phyloP scores from a whole-genome alignment of 176 grass and related monocot genomes.

The Otatea glauca region DNA sequence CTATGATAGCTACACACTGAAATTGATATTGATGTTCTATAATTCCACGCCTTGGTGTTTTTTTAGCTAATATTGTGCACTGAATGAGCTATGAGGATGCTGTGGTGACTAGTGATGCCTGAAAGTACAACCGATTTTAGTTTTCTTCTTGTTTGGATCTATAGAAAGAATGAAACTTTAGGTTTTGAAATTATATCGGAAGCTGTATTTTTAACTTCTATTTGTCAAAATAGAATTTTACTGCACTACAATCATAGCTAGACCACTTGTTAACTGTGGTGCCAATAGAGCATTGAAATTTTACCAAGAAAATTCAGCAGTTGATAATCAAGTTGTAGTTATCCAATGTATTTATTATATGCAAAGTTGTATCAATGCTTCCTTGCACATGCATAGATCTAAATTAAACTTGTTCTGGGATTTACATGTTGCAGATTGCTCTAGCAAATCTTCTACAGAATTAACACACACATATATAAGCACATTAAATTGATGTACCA shows the following conservation, averaged over 20 bases:
- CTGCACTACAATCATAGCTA: background rate
- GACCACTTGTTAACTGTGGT: background rate
- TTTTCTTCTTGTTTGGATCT: background rate
- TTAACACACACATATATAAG: background rate
- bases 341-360: conserved; percentile 21
- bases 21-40: background rate
- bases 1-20: background rate
- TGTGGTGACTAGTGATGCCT: background rate
- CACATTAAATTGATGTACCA: conserved; percentile 21
- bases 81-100: background rate
- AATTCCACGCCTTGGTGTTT: background rate
- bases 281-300: background rate
- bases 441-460: conserved; percentile 22
- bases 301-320: background rate
- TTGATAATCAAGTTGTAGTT: background rate
- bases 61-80: conserved; percentile 17
- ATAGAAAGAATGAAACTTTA: background rate
- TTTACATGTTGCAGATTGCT: conserved; percentile 33
- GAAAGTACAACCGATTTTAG: background rate
- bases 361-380: background rate
- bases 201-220: background rate
- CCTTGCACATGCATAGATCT: conserved; percentile 22
- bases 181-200: background rate
- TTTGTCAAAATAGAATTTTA: background rate
- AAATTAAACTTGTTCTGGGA: conserved; percentile 34